These are phyloP conservation scores for Apiospora koreana DNA, from an alignment of 2,329 filamentous ascomycete species.

Conservation along the genomic window DNA sequence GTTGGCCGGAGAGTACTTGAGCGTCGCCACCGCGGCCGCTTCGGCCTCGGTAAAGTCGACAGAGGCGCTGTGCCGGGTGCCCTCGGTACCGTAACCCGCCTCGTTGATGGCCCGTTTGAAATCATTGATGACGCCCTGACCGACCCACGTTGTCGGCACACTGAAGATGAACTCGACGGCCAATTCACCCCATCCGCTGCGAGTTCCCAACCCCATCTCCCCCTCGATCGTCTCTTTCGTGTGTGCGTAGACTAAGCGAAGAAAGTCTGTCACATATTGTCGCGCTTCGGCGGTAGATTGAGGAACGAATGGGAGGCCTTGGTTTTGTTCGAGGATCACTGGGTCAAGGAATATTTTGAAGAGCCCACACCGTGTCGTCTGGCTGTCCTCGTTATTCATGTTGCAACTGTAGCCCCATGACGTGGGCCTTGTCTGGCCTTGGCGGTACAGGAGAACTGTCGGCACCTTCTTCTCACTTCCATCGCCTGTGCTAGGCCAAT, in stretches of 20 bases:
- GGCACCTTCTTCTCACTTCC: slow-evolving; percentile 57
- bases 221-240: slow-evolving; percentile 46
- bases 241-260: slow-evolving; percentile 49
- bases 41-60: slow-evolving; percentile 51
- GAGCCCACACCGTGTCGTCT: slow-evolving; percentile 44
- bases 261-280: slow-evolving; percentile 49
- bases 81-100: slow-evolving; percentile 51
- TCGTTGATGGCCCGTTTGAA: slow-evolving; percentile 49
- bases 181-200: slow-evolving; percentile 43
- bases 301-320: slow-evolving; percentile 44
- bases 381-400: slow-evolving; percentile 41
- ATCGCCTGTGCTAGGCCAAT: slow-evolving; percentile 55
- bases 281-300: slow-evolving; percentile 43
- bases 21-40: slow-evolving; percentile 47
- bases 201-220: slow-evolving; percentile 36
- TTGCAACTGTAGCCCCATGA: slow-evolving; percentile 57
- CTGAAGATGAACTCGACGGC: slow-evolving; percentile 56
- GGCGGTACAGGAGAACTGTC: slow-evolving; percentile 50
- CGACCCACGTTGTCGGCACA: slow-evolving; percentile 59
- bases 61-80: slow-evolving; percentile 37
- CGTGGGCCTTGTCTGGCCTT: slow-evolving; percentile 37
- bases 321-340: slow-evolving; percentile 42
- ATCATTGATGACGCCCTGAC: slow-evolving; percentile 48
- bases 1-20: slow-evolving; percentile 41
- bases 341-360: slow-evolving; percentile 58